Base-by-base conservation (phyloP, 2,329 filamentous ascomycete genomes). In the Diaporthe sp. region DNA sequence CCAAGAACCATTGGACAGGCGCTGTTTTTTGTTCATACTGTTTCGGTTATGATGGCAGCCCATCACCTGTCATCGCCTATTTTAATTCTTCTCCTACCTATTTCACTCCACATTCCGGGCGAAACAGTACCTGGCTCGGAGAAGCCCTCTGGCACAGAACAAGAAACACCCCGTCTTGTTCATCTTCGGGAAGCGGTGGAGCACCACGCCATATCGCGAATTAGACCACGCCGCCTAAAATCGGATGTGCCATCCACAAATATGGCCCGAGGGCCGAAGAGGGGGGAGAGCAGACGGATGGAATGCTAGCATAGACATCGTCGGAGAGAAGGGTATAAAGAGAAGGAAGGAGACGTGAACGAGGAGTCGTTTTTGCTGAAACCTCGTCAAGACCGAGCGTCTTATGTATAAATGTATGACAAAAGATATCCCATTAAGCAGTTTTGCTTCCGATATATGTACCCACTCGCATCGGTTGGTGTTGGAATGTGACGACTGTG, bases 361-460 rank as follows among this genome's bases (percentile, higher is more conserved):
- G 51, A 31, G 60, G 47, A 25, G 34, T 65, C 22, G 58, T 42
- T 65, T 25, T 53, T 34, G 15, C 34, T 53, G 58, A 55, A 73
- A 44, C 49, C 49, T 39, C 72, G 55, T 42, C 28, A 73, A 76
- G 73, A 75, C 68, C n/a, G 15, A 58, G 61, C 25, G 70, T 76
- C 73, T 75, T 67, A 71, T 76, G 75, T 76, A 76, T 72, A 73
- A 73, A 76, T 75, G 72, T 73, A 75, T 73, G 73, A 76, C 74
- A 73, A 72, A 76, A 68, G 71, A 76, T 75, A 75, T 76, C 68
- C 71, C 73, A 65, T 55, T 71, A 65, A 60, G 58, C 57, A 73
- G 49, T 51, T 70, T 42, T 44, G 51, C 57, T 71, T 53, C 51
- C 22, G 42, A 47, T n/a, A 37, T 57, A 28, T 20, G 53, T 67